Percentiles rank a stretch among this genome's conserved stretches.
phyloP scores from a whole-genome alignment of 1,284 basidiomycete genomes.

The Apiotrichum veenhuisii region DNA sequence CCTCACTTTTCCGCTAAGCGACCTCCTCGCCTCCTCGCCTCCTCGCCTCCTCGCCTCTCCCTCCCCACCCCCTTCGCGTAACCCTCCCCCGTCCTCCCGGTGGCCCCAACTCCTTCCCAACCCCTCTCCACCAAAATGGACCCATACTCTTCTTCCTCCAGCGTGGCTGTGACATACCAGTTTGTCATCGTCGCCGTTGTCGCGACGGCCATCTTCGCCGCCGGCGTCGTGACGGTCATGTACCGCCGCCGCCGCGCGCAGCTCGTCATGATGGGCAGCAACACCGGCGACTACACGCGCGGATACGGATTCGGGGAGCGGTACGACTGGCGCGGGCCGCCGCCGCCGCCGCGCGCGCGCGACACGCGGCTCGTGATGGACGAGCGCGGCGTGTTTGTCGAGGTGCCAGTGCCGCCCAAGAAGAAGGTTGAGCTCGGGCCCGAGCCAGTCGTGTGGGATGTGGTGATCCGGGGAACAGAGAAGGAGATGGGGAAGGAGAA shows the following conservation, averaged over 20 bases:
- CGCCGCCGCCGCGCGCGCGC: conserved; percentile 2
- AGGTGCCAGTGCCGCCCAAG: conserved; percentile 3
- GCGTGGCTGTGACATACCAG: conserved; percentile 22
- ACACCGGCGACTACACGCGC: not conserved
- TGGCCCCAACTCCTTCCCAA: not conserved
- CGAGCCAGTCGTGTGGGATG: conserved; percentile 14
- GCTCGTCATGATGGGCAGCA: not conserved
- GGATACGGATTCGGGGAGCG: too few species aligned
- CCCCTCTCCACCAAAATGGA: not conserved
- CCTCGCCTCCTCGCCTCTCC: too few species aligned
- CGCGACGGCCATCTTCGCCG: conserved; percentile 24
- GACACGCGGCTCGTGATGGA: conserved; percentile 5
- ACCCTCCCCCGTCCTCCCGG: not conserved
- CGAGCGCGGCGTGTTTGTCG: conserved; percentile 7
- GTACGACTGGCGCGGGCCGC: conserved; percentile 2
- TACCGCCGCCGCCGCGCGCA: conserved; percentile 18
- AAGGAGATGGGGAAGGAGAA: not conserved
- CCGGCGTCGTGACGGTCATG: conserved; percentile 21
- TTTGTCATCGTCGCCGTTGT: conserved; percentile 30
- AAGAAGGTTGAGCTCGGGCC: conserved; percentile 7
- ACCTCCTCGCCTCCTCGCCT: too few species aligned
- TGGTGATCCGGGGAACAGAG: conserved; percentile 1
- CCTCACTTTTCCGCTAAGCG: too few species aligned
- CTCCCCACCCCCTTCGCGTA: not conserved
- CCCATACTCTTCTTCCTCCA: not conserved